Percentiles rank a stretch among this genome's conserved stretches.
phyloP scores from a whole-genome alignment of 1,284 basidiomycete species.

The Abortiporus biennis region DNA sequence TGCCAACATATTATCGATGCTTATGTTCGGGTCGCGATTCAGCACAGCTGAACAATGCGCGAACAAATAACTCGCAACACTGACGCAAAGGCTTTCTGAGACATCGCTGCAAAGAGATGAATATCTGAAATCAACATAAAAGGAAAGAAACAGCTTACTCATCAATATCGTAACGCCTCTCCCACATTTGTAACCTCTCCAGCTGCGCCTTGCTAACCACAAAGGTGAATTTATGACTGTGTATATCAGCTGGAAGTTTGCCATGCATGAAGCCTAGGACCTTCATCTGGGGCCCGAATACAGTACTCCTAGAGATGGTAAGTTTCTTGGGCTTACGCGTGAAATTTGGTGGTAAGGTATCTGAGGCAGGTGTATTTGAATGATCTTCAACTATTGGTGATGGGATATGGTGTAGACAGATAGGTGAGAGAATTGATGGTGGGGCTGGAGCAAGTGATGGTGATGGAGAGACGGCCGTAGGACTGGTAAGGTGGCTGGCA shows the following conservation, averaged over 20 bases:
- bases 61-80: not conserved
- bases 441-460: not conserved
- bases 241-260: not conserved
- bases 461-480: not conserved
- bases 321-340: not conserved
- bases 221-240: not conserved
- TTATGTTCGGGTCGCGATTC: not conserved
- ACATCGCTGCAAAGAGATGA: not conserved
- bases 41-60: too few relatives aligned
- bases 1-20: not conserved
- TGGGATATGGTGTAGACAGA: too few relatives aligned
- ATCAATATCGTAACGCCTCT: not conserved
- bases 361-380: too few relatives aligned
- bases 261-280: not conserved
- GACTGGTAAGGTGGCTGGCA: too few relatives aligned
- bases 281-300: not conserved
- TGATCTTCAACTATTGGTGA: too few relatives aligned
- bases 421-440: not conserved
- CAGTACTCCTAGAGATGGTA: too few relatives aligned
- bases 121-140: not conserved
- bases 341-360: not conserved
- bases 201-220: not conserved
- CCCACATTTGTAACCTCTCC: not conserved
- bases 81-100: not conserved
- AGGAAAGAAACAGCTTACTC: too few relatives aligned